Conservation (phyloP, 352 stramenopile genomes). For the Phytophthora vignae region DNA sequence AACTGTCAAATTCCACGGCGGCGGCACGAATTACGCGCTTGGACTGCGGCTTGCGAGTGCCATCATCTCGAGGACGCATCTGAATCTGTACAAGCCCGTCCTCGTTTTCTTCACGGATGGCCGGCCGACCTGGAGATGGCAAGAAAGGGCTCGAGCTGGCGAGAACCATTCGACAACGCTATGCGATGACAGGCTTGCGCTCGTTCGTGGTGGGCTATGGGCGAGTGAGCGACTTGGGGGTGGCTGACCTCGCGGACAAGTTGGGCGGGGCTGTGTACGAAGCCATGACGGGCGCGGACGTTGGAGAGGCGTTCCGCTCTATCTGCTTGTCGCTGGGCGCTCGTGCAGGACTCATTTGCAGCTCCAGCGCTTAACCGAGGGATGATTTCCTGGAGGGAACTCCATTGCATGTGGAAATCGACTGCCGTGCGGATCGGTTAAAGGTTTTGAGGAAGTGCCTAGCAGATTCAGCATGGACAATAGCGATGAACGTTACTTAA, state of each 20-base stretch:
- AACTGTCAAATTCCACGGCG: neutral
- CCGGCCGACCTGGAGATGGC: conserved; percentile 43
- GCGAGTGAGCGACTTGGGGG: neutral
- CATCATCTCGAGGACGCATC: conserved; percentile 59
- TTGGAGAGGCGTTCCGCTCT: neutral
- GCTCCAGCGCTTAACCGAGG: neutral
- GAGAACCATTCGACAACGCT: conserved; percentile 39
- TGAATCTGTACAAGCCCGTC: conserved; percentile 53
- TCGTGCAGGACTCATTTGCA: conserved; percentile 5
- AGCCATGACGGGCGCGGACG: neutral
- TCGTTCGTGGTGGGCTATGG: conserved; percentile 66
- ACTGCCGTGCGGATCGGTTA: too few relatives aligned
- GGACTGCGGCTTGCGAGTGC: conserved; percentile 52
- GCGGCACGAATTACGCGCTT: neutral
- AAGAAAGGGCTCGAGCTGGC: conserved; percentile 42
- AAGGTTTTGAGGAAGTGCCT: too few relatives aligned
- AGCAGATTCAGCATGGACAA: too few relatives aligned
- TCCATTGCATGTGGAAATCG: too few relatives aligned
- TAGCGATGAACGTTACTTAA: too few relatives aligned
- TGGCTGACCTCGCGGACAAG: neutral
- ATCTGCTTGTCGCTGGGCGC: conserved; percentile 2
- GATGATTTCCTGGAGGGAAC: neutral
- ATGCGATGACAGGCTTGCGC: conserved; percentile 44
- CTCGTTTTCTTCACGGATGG: conserved; percentile 36
- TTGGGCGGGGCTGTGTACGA: neutral